Evolutionary conservation across 2,329 filamentous ascomycete species (phyloP).

Genomic region (Pseudogymnoascus sp.): DNA sequence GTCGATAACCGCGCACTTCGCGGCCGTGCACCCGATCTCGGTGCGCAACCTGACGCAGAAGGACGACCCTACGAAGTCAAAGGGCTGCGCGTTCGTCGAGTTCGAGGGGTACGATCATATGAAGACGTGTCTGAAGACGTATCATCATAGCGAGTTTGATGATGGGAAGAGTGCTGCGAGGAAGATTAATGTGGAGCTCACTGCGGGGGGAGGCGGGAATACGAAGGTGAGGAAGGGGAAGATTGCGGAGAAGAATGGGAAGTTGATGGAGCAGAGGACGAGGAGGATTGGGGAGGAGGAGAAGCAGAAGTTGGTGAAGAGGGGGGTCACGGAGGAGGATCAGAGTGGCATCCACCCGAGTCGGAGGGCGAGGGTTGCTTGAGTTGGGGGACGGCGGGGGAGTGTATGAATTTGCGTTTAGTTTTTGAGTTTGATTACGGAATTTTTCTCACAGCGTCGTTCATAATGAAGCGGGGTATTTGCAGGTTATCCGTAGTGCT

Average conservation of each 20-base stretch:
- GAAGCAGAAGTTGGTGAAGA: constrained; percentile 23
- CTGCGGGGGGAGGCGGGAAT: constrained; percentile 82
- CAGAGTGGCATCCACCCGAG: constrained; percentile 11
- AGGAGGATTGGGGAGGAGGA: constrained; percentile 24
- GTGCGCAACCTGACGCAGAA: constrained; percentile 69
- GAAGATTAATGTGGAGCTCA: constrained; percentile 88
- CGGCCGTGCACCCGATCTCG: constrained; percentile 59
- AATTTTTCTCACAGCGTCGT: background rate
- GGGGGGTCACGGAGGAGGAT: constrained; percentile 10
- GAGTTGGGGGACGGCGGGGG: too few species aligned
- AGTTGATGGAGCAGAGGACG: constrained; percentile 63
- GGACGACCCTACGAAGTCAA: constrained; percentile 53
- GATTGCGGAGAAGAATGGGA: constrained; percentile 78
- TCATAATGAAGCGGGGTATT: background rate
- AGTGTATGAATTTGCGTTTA: background rate
- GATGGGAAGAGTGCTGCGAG: constrained; percentile 48
- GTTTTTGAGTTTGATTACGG: background rate
- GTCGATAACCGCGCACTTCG: constrained; percentile 67
- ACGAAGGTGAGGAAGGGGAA: constrained; percentile 64
- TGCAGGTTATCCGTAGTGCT: background rate
- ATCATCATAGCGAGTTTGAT: constrained; percentile 75
- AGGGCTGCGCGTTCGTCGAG: constrained; percentile 81
- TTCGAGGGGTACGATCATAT: constrained; percentile 81
- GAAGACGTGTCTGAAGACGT: constrained; percentile 85
- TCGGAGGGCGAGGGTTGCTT: constrained; percentile 9